phyloP scores from a whole-genome alignment of 106 monocot genomes.

The Alisma plantagoaquatica region DNA sequence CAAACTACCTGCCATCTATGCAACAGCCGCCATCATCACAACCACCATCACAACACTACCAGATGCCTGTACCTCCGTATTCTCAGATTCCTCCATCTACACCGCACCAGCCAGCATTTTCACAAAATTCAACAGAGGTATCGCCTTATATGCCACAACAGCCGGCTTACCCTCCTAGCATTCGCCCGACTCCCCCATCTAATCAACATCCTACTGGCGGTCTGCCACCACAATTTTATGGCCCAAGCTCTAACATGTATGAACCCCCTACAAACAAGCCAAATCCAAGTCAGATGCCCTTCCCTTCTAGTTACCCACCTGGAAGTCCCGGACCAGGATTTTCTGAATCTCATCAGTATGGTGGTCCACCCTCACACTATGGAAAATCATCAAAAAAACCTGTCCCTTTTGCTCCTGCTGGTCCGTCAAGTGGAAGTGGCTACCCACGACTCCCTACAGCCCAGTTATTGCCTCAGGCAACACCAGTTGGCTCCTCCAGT shows the following conservation, averaged over 20 bases:
- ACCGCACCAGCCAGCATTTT: conserved; percentile 24
- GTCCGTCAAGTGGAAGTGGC: conserved; percentile 25
- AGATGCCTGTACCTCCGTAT: conserved; percentile 21
- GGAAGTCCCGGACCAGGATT: conserved; percentile 17
- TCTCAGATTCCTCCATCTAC: conserved; percentile 4
- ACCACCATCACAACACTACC: conserved; percentile 45
- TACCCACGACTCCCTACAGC: conserved; percentile 44
- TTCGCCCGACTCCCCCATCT: too few relatives aligned
- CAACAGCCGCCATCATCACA: conserved; percentile 30
- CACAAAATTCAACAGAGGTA: conserved; percentile 28
- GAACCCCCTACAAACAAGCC: conserved; percentile 33
- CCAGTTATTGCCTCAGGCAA: conserved; percentile 37
- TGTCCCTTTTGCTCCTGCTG: conserved; percentile 21
- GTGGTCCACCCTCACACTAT: conserved; percentile 52
- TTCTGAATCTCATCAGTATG: conserved; percentile 36
- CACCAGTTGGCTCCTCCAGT: conserved; percentile 17
- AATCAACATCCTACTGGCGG: conserved; percentile 19
- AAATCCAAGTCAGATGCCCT: conserved; percentile 21
- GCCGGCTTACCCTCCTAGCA: conserved; percentile 30
- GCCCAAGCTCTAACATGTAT: conserved; percentile 22
- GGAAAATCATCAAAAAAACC: conserved; percentile 27
- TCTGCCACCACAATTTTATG: conserved; percentile 36
- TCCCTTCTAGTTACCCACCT: conserved; percentile 32
- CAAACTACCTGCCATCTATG: conserved; percentile 10
- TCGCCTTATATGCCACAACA: conserved; percentile 31